phyloP scores from a whole-genome alignment of 2,329 filamentous ascomycete genomes.

The Hymenoscyphus albidus region DNA sequence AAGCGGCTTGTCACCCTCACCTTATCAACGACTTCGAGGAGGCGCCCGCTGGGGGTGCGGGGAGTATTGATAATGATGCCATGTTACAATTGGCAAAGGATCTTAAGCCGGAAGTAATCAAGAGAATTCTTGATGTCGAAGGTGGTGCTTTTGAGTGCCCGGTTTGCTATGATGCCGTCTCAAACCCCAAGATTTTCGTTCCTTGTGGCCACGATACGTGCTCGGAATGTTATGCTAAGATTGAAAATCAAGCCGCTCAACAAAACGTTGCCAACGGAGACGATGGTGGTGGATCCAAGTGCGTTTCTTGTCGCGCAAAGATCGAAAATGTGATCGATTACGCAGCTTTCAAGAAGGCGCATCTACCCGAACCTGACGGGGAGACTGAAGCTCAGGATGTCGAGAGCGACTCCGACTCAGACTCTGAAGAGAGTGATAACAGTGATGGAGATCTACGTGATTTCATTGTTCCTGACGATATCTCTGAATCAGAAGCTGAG shows the following conservation, averaged over 20 bases:
- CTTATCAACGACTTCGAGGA: constrained; percentile 62
- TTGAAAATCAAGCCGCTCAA: constrained; percentile 57
- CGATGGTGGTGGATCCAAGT: constrained; percentile 48
- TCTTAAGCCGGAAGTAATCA: constrained; percentile 57
- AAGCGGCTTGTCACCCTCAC: constrained; percentile 75
- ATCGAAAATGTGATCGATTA: constrained; percentile 73
- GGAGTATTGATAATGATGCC: constrained; percentile 43
- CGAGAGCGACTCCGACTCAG: constrained; percentile 29
- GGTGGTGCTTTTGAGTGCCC: constrained; percentile 64
- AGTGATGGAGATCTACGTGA: constrained; percentile 44
- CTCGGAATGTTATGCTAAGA: constrained; percentile 67
- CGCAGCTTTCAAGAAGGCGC: constrained; percentile 66
- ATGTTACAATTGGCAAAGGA: constrained; percentile 60
- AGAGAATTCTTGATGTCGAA: constrained; percentile 51
- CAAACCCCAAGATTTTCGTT: constrained; percentile 72
- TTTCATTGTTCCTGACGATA: constrained; percentile 54
- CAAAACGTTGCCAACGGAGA: constrained; percentile 56
- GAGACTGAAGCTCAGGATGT: constrained; percentile 16
- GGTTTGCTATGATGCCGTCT: constrained; percentile 72
- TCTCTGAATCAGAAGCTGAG: constrained; percentile 23
- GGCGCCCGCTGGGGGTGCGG: constrained; percentile 18
- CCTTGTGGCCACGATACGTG: constrained; percentile 83
- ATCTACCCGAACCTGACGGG: constrained; percentile 45
- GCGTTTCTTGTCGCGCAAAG: constrained; percentile 69
- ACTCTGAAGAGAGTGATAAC: constrained; percentile 32